Evolutionary conservation across 2,329 filamentous ascomycete species (phyloP).

Genomic region (Purpureocillium lavendulum): DNA sequence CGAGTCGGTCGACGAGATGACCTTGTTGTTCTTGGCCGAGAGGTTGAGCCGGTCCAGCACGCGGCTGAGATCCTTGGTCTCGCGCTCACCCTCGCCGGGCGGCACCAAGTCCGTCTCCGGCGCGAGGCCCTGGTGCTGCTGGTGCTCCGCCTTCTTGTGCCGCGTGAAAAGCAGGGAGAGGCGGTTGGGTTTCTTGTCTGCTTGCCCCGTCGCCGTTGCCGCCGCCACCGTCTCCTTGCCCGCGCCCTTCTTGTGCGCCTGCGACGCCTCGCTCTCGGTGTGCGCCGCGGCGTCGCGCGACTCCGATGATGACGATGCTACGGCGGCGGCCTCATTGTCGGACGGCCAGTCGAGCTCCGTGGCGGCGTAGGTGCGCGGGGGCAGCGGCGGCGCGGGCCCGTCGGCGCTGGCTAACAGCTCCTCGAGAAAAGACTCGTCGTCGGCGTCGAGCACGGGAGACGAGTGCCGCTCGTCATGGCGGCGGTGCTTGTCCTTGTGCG

Average conservation of each 20-base stretch:
- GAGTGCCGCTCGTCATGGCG: background rate
- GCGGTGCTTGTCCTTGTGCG: slow-evolving; percentile 6
- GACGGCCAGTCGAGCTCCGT: slow-evolving; percentile 41
- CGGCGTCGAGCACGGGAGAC: slow-evolving; percentile 42
- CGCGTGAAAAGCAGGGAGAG: slow-evolving; percentile 27
- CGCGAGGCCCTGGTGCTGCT: slow-evolving; percentile 20
- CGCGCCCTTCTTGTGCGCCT: slow-evolving; percentile 3
- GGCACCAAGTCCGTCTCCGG: slow-evolving; percentile 26
- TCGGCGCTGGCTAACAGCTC: slow-evolving; percentile 37
- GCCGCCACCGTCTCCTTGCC: slow-evolving; percentile 21
- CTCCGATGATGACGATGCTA: background rate
- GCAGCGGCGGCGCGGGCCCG: slow-evolving; percentile 43
- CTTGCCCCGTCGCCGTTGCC: slow-evolving; percentile 15
- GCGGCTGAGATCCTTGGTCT: slow-evolving; percentile 64
- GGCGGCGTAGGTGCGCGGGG: slow-evolving; percentile 42
- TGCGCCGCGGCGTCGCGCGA: background rate
- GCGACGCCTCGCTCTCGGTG: background rate
- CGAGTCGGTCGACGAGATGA: slow-evolving; percentile 78
- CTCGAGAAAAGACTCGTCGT: slow-evolving; percentile 51
- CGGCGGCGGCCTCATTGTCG: slow-evolving; percentile 19
- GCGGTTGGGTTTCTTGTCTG: slow-evolving; percentile 26
- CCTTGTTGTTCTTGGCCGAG: slow-evolving; percentile 74
- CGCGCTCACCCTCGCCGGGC: slow-evolving; percentile 33
- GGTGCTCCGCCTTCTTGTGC: slow-evolving; percentile 31
- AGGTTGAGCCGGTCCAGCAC: slow-evolving; percentile 82